Evolutionary conservation across 176 grass and related monocot species (phyloP), one percentile per base, ranked within the genome.

Genomic region (Aegilops speltoides): DNA sequence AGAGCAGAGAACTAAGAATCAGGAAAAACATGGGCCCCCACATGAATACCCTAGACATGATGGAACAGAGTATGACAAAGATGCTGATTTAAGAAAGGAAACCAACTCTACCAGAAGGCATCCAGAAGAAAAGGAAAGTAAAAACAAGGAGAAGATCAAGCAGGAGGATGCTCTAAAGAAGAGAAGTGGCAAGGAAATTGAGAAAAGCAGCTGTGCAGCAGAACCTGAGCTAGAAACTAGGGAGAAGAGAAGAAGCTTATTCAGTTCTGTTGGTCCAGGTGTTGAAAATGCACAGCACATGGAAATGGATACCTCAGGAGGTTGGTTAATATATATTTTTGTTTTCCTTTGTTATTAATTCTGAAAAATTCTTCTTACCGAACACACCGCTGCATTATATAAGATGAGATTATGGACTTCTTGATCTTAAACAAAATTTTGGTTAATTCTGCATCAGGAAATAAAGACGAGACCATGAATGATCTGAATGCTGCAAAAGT

Each of bases 401-500:
- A 7, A 76, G 79, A 26, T 43, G 10, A 63, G 67, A 26, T 69
- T 83, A 14, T 82, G 83, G 75, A 87, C 43, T 83, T 56, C 16
- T 78, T 82, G 65, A 74, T 38, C 77, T 24, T 80, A 68, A 84
- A 77, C 34, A 81, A 85, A 62, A 37, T 61, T 77, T 87, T 61
- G 38, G 77, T 85, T 72, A 82, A 52, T 32, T 57, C 82, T 82
- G 79, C 73, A 87, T 26, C 82, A 33, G 46, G 34, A 28, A 86
- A 16, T 63, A 67, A 57, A 59, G 60, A 79, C 25, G 89, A 16
- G 73, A 71, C 48, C 52, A 50, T 74, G 70, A 84, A 46, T 69
- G 82, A 85, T 93, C 82, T 94, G 56, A 62, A 93, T 91, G 89
- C 97, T 70, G 93, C 97, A 82, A 98, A 94, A 96, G 65, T 88